Evolutionary conservation across 352 stramenopile species (phyloP).

Genomic region (Peronospora belbahrii): DNA sequence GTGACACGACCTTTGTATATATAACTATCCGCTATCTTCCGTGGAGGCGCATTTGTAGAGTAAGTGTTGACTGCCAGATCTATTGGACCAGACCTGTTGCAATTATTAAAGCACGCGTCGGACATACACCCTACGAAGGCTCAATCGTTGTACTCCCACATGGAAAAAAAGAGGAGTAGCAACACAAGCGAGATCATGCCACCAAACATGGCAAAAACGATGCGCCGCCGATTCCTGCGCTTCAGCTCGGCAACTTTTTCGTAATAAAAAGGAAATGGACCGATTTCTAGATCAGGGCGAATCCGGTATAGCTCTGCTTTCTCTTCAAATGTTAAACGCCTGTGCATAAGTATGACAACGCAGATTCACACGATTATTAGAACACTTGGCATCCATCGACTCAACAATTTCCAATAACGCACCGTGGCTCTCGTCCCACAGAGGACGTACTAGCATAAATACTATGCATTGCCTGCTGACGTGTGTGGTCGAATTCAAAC

Average conservation of each 20-base stretch:
- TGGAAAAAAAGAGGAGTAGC: constrained; percentile 66
- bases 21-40: no score
- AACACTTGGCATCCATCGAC: neutral
- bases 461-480: constrained; percentile 25
- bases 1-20: no score
- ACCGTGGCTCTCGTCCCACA: constrained; percentile 43
- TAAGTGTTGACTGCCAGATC: no score
- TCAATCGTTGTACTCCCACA: constrained; percentile 33
- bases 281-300: constrained; percentile 76
- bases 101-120: neutral
- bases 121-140: neutral
- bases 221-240: constrained; percentile 48
- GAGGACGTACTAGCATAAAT: constrained; percentile 36
- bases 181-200: constrained; percentile 59
- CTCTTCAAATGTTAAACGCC: constrained; percentile 68
- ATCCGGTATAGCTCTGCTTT: constrained; percentile 77
- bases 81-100: neutral
- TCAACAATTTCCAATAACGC: constrained; percentile 2
- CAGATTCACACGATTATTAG: constrained; percentile 3
- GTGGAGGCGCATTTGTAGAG: neutral
- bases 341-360: constrained; percentile 10
- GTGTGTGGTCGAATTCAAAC: constrained; percentile 49
- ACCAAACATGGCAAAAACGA: constrained; percentile 70
- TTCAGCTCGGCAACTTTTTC: constrained; percentile 50
- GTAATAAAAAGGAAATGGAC: constrained; percentile 44